These are phyloP conservation scores for Leccinum olivaceopallidum DNA, from an alignment of 768 basidiomycete species.

Conservation along the genomic window DNA sequence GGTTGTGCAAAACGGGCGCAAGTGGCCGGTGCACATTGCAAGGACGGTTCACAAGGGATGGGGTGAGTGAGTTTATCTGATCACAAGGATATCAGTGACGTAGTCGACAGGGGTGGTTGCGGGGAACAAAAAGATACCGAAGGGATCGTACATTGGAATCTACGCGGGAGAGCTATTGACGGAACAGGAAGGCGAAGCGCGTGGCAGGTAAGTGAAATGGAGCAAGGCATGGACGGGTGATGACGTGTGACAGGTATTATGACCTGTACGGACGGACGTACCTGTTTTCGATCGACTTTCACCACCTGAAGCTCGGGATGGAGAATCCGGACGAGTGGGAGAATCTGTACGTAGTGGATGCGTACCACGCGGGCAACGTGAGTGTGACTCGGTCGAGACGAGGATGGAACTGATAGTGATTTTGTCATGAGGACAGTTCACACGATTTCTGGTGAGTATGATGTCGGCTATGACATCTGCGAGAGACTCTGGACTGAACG, in stretches of 20 bases:
- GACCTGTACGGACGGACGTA: constrained; percentile 76
- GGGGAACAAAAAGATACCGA: constrained; percentile 59
- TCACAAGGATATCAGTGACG: neutral
- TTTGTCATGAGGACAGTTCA: constrained; percentile 59
- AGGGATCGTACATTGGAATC: constrained; percentile 75
- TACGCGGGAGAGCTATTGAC: constrained; percentile 85
- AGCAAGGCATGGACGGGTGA: neutral
- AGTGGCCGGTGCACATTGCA: constrained; percentile 57
- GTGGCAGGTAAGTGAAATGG: constrained; percentile 58
- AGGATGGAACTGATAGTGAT: constrained; percentile 4
- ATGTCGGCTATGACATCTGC: neutral
- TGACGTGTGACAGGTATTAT: constrained; percentile 53
- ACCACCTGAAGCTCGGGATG: constrained; percentile 49
- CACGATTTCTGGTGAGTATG: constrained; percentile 75
- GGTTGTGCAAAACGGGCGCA: constrained; percentile 85
- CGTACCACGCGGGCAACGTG: constrained; percentile 86
- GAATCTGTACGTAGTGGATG: constrained; percentile 67
- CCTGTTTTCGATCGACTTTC: constrained; percentile 81
- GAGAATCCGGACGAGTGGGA: constrained; percentile 25
- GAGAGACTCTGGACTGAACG: neutral
- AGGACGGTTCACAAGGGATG: constrained; percentile 82
- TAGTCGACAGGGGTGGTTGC: constrained; percentile 64
- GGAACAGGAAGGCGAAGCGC: constrained; percentile 61
- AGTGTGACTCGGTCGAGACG: constrained; percentile 29
- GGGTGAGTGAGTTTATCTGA: constrained; percentile 47